Conservation (phyloP, 2,329 filamentous ascomycete species). For the Phyllachora maydis region DNA sequence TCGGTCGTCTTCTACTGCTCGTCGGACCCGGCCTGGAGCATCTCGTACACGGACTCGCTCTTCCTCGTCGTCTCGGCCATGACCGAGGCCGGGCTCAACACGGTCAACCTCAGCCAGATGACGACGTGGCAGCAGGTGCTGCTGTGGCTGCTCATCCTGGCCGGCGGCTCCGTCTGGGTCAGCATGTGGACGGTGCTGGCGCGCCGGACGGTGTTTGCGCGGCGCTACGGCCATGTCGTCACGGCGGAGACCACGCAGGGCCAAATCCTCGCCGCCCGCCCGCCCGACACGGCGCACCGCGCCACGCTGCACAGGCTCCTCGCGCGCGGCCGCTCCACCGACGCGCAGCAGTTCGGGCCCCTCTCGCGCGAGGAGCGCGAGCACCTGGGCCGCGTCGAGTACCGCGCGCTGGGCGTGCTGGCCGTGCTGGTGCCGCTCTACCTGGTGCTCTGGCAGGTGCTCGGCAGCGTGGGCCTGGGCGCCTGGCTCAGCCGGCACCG, state of each 20-base stretch:
- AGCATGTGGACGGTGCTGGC: conserved; percentile 40
- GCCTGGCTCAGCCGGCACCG: conserved; percentile 36
- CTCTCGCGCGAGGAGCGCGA: conserved; percentile 31
- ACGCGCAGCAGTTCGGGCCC: conserved; percentile 31
- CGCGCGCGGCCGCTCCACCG: no score
- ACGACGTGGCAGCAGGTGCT: conserved; percentile 47
- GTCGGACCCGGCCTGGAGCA: conserved; percentile 24
- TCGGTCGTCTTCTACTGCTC: conserved; percentile 39
- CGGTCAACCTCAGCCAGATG: conserved; percentile 38
- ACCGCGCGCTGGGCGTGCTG: conserved; percentile 38
- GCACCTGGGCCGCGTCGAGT: conserved; percentile 40
- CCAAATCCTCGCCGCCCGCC: no score
- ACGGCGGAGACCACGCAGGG: no score
- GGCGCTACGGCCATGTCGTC: conserved; percentile 32
- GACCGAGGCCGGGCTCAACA: conserved; percentile 43
- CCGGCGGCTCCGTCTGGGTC: conserved; percentile 44
- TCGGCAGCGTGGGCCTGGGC: conserved; percentile 36
- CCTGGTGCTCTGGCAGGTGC: conserved; percentile 34
- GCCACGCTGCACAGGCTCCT: background rate
- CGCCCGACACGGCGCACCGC: background rate
- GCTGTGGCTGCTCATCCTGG: conserved; percentile 39
- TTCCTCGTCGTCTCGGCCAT: conserved; percentile 46
- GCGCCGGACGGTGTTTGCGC: conserved; percentile 39
- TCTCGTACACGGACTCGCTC: conserved; percentile 40
- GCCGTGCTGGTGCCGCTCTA: conserved; percentile 39